Evolutionary conservation across 371 early-diverging fungal species (phyloP).

Genomic region (Polyrhizophydium stewartii): DNA sequence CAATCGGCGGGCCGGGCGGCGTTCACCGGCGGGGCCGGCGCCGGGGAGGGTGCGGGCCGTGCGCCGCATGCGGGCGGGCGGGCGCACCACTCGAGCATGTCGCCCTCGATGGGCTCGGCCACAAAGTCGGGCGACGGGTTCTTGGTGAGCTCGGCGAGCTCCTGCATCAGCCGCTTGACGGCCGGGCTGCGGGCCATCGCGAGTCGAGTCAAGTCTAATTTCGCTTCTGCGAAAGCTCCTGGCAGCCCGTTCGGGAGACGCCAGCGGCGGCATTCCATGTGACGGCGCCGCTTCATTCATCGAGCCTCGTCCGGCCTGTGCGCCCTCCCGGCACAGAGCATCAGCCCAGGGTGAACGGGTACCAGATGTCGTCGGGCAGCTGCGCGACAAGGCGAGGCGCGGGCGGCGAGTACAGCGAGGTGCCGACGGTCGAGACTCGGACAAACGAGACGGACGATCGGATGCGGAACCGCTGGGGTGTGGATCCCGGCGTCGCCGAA

Average conservation of each 20-base stretch:
- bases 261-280: too few species aligned
- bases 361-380: slow-evolving; percentile 31
- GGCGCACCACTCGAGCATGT: slow-evolving; percentile 42
- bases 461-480: slow-evolving; percentile 16
- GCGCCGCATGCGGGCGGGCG: too few species aligned
- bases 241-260: too few species aligned
- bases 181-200: slow-evolving; percentile 25
- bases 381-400: slow-evolving; percentile 25
- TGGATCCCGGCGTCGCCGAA: neutral
- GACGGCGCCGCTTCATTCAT: too few species aligned
- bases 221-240: too few species aligned
- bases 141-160: slow-evolving; percentile 32
- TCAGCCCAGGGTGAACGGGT: slow-evolving; percentile 18
- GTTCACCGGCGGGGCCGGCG: too few species aligned
- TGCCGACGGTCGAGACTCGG: slow-evolving; percentile 6
- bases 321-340: too few species aligned
- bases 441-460: slow-evolving; percentile 22
- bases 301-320: too few species aligned
- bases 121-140: slow-evolving; percentile 40
- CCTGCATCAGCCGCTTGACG: slow-evolving; percentile 46
- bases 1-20: too few species aligned
- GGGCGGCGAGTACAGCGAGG: slow-evolving; percentile 20
- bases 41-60: too few species aligned
- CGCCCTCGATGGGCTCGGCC: slow-evolving; percentile 41
- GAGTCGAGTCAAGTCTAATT: neutral